These are phyloP conservation scores for Ogataea neopini DNA, from an alignment of 805 yeast species.

Conservation along the genomic window DNA sequence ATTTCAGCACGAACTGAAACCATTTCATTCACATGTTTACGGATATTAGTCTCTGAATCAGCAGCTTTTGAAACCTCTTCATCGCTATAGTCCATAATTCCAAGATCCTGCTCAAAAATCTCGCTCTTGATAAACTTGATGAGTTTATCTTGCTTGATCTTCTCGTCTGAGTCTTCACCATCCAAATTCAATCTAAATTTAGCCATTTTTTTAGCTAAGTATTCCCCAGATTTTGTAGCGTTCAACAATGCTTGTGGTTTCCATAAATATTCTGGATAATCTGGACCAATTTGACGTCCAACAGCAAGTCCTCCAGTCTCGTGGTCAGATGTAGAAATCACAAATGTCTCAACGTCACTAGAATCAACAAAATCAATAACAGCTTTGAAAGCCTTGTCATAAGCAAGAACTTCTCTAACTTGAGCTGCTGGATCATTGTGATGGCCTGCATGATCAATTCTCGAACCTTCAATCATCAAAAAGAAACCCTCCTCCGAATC, in stretches of 20 bases:
- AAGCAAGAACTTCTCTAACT: conserved; percentile 86
- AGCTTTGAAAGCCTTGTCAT: conserved; percentile 76
- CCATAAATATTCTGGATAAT: conserved; percentile 88
- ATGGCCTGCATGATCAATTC: conserved; percentile 96
- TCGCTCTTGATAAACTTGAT: conserved; percentile 50
- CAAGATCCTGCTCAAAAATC: conserved; percentile 64
- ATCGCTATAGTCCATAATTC: conserved; percentile 55
- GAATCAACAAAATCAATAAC: conserved; percentile 69
- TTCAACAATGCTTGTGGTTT: conserved; percentile 72
- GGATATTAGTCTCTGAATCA: conserved; percentile 33
- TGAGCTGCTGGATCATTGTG: conserved; percentile 93
- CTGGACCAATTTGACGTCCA: conserved; percentile 68
- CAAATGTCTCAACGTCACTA: conserved; percentile 72
- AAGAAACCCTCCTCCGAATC: conserved; percentile 84
- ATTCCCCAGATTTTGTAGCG: conserved; percentile 79
- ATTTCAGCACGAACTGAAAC: conserved; percentile 80
- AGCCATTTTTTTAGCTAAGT: conserved; percentile 49
- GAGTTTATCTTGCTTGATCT: conserved; percentile 34
- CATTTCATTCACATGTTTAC: conserved; percentile 62
- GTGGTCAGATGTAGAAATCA: conserved; percentile 87
- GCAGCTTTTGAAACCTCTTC: conserved; percentile 54
- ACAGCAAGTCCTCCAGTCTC: conserved; percentile 95
- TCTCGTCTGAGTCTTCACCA: neutral
- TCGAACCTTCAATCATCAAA: conserved; percentile 83
- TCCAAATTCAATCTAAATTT: conserved; percentile 13